A percentile compares a stretch with the other conserved stretches of the same genome.
phyloP scores from a whole-genome alignment of 768 basidiomycete species.

The Rhodotorula sphaerocarpa region DNA sequence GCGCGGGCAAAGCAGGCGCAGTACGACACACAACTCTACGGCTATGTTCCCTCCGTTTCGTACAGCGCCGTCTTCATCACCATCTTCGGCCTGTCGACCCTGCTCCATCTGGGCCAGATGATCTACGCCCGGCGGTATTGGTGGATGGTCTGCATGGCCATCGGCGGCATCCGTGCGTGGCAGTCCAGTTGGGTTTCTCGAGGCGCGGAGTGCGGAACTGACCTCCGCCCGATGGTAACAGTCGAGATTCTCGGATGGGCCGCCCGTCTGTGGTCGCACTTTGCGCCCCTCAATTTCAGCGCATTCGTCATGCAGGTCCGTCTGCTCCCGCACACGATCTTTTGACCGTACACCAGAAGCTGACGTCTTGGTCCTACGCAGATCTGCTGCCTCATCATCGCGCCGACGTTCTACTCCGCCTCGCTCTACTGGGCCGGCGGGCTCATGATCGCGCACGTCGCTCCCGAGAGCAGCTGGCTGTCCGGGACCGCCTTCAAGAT shows the following conservation, averaged over 20 bases:
- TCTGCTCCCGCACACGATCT: not conserved
- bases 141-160: slow-evolving; percentile 16
- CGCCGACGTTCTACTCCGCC: slow-evolving; percentile 27
- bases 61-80: slow-evolving; percentile 11
- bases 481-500: slow-evolving; percentile 23
- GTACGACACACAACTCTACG: too few relatives aligned
- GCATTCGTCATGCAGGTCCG: slow-evolving; percentile 6
- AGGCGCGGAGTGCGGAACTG: not conserved
- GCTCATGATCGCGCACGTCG: slow-evolving; percentile 11
- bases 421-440: slow-evolving; percentile 26
- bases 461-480: not conserved
- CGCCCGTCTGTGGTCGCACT: slow-evolving; percentile 7
- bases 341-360: not conserved
- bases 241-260: slow-evolving; percentile 8
- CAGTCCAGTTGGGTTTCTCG: too few relatives aligned
- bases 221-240: not conserved
- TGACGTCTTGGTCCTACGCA: not conserved
- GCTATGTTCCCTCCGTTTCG: too few relatives aligned
- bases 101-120: slow-evolving; percentile 8
- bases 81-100: slow-evolving; percentile 1
- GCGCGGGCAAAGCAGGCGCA: too few relatives aligned
- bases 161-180: slow-evolving; percentile 13
- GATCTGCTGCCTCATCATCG: slow-evolving; percentile 24
- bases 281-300: too few relatives aligned
- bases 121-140: slow-evolving; percentile 5